phyloP scores from a whole-genome alignment of 345 rosid genomes.

The Syzygium jambos region DNA sequence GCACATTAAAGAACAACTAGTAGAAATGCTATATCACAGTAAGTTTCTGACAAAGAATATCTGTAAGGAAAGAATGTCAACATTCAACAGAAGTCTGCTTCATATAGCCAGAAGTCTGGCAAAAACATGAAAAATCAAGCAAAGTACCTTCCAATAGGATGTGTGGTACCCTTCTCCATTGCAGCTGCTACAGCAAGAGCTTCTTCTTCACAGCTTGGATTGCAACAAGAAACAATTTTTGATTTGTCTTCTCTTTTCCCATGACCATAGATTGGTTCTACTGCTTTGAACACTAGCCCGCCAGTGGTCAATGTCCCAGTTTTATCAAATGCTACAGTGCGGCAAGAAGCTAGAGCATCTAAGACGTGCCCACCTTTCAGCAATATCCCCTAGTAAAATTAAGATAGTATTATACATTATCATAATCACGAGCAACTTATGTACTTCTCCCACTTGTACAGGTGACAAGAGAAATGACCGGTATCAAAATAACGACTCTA shows the following conservation, averaged over 20 bases:
- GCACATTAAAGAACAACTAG: neutral
- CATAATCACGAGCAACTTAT: neutral
- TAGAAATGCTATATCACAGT: neutral
- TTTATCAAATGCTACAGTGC: constrained; percentile 93
- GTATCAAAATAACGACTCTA: neutral
- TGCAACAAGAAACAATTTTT: constrained; percentile 43
- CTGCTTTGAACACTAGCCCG: constrained; percentile 87
- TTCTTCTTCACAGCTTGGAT: constrained; percentile 87
- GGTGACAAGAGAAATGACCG: neutral
- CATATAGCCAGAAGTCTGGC: neutral
- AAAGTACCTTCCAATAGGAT: constrained; percentile 94
- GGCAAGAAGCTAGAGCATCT: constrained; percentile 92
- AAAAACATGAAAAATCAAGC: neutral
- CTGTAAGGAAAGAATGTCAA: neutral
- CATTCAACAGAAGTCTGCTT: neutral
- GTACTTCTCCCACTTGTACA: neutral
- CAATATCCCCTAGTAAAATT: constrained; percentile 64
- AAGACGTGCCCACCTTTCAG: constrained; percentile 94
- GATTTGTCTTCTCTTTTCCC: constrained; percentile 13
- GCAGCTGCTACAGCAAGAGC: constrained; percentile 99
- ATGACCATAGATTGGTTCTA: constrained; percentile 95
- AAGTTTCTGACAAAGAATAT: neutral
- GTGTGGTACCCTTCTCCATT: constrained; percentile 99
- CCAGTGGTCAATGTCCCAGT: constrained; percentile 98
- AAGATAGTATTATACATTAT: neutral